Conservation (phyloP, 768 basidiomycete species). For the Naganishia friedmannii region DNA sequence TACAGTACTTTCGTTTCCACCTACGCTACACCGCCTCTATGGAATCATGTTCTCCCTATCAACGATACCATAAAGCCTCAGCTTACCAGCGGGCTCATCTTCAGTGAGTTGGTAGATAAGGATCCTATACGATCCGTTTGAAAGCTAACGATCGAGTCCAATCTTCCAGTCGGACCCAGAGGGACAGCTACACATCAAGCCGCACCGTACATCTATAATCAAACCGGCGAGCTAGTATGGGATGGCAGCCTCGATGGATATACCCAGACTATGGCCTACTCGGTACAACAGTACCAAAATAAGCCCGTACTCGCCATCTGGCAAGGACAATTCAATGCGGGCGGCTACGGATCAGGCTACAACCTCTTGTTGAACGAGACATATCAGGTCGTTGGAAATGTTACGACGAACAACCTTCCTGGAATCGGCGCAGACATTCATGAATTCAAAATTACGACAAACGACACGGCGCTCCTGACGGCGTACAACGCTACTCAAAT, state of each 20-base stretch:
- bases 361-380: slow-evolving; percentile 31
- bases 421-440: slow-evolving; percentile 33
- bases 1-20: slow-evolving; percentile 24
- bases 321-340: slow-evolving; percentile 33
- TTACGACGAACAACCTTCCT: not conserved
- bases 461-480: slow-evolving; percentile 40
- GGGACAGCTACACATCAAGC: slow-evolving; percentile 22
- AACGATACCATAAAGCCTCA: slow-evolving; percentile 25
- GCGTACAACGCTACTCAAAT: slow-evolving; percentile 32
- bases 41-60: slow-evolving; percentile 22
- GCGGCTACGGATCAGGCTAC: slow-evolving; percentile 36
- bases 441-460: slow-evolving; percentile 39
- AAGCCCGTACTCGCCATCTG: slow-evolving; percentile 39
- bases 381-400: slow-evolving; percentile 20
- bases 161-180: slow-evolving; percentile 21
- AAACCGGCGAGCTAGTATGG: slow-evolving; percentile 31
- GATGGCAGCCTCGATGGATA: slow-evolving; percentile 28
- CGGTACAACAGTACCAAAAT: slow-evolving; percentile 34
- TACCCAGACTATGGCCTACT: slow-evolving; percentile 37
- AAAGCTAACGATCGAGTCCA: not conserved
- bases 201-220: slow-evolving; percentile 22
- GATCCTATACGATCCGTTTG: not conserved
- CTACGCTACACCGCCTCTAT: slow-evolving; percentile 19
- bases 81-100: slow-evolving; percentile 8
- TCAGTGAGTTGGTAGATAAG: not conserved